Evolutionary conservation across 306 rosid genomes (phyloP), one percentile per base, ranked within the genome.

Genomic region (Prunus mira): DNA sequence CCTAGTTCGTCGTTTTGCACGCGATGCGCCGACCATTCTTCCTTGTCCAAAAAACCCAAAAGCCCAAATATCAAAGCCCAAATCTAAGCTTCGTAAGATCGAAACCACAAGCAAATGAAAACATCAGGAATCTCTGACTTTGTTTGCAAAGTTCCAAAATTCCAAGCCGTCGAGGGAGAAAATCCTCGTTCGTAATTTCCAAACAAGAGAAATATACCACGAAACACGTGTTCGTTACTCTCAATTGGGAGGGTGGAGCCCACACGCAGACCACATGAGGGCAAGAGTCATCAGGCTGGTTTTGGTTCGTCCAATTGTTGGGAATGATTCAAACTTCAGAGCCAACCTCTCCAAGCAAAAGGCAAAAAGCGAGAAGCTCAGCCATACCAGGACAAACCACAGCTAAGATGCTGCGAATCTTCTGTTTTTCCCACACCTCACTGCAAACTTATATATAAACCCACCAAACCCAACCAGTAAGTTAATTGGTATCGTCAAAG

Each of bases 361-460:
- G 20, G 58, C 45, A 19, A 49, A 67, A 54, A 57, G 25, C 20
- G 41, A 77, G 50, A 73, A 22, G 71, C 3, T 18, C 13, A 17
- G 0, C 27, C 69, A 55, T 22, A 63, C 43, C 70, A 69, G 32
- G 81, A 83, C 83, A 79, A 76, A 45, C 55, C 60, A 57, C 65
- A 57, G 50, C 69, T 79, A 72, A 76, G 64, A 82, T 85, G 67
- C 88, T 54, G 9, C 77, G 84, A 79, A 79, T 82, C 84, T 82
- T 85, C 78, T 22, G 34, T 34, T 9, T 15, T 12, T 14, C 17
- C 19, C 22, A 19, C 9, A 43, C 76, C 22, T 3, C 65, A 24
- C 67, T 30, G 2, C 67, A 63, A 28, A 14, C n/a, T 55, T 34
- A 9, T 65, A 45, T 71, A 73, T 60, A 79, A 47, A 27, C 22